A percentile compares a stretch with the other conserved stretches of the same genome.
Evolutionary conservation across 257 asterid genomes (phyloP).

Genomic region (Capsicum baccatum): DNA sequence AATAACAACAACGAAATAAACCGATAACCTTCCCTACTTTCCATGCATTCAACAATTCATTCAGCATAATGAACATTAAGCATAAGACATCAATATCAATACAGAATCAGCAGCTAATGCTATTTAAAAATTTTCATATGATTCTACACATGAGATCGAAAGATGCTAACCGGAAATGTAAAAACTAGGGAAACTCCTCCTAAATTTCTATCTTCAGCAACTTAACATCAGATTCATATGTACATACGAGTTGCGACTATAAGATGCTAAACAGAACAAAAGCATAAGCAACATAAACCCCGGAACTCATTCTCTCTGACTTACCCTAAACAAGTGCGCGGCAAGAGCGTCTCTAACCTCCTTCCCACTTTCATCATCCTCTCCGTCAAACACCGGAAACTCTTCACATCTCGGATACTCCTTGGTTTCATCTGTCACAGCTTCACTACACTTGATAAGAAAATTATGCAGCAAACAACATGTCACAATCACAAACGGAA

Average conservation of each 20-base stretch:
- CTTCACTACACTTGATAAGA: slow-evolving; percentile 89
- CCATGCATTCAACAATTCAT: background rate
- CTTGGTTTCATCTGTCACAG: slow-evolving; percentile 47
- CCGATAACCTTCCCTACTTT: background rate
- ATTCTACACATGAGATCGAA: slow-evolving; percentile 19
- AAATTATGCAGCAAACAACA: slow-evolving; percentile 94
- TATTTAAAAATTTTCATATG: background rate
- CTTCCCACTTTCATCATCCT: slow-evolving; percentile 64
- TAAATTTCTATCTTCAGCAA: background rate
- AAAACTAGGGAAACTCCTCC: background rate
- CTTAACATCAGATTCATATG: background rate
- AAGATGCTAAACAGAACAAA: slow-evolving; percentile 7
- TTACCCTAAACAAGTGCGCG: slow-evolving; percentile 66
- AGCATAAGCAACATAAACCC: background rate
- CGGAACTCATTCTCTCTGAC: slow-evolving; percentile 51
- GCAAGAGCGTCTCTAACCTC: slow-evolving; percentile 74
- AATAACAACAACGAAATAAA: no score
- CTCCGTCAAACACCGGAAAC: slow-evolving; percentile 61
- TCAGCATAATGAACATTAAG: background rate
- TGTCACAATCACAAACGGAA: slow-evolving; percentile 73
- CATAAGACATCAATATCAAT: background rate
- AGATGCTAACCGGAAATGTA: background rate
- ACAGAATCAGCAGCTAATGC: slow-evolving; percentile 10
- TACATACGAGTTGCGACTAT: background rate
- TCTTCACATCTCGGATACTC: slow-evolving; percentile 42